Percentiles rank a stretch among this genome's conserved stretches.
These are phyloP conservation scores for Trichoderma oligosporum DNA, from an alignment of 2,329 filamentous ascomycete species.

Conservation along the genomic window DNA sequence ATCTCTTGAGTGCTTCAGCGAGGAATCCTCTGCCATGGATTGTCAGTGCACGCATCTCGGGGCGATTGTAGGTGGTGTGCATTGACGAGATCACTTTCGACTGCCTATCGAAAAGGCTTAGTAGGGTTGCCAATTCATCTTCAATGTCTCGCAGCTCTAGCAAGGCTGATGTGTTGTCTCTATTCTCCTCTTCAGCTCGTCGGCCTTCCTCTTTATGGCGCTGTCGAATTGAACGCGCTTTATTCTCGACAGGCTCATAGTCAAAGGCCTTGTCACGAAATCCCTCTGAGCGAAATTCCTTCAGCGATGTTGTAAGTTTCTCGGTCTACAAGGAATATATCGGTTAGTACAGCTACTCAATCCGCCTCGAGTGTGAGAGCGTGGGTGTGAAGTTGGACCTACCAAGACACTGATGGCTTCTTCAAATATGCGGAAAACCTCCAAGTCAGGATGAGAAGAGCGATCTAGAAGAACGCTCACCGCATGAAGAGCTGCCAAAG, in stretches of 20 bases:
- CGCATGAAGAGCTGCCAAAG: slow-evolving; percentile 58
- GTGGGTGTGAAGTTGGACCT: slow-evolving; percentile 25
- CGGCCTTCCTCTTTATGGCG: slow-evolving; percentile 40
- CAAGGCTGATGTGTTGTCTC: slow-evolving; percentile 59
- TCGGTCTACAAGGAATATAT: slow-evolving; percentile 49
- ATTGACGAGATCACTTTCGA: slow-evolving; percentile 47
- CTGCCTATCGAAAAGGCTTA: slow-evolving; percentile 57
- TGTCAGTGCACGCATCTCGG: slow-evolving; percentile 40
- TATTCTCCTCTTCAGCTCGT: slow-evolving; percentile 54
- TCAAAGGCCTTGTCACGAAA: slow-evolving; percentile 45
- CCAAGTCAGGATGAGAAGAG: slow-evolving; percentile 57
- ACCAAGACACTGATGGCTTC: slow-evolving; percentile 63
- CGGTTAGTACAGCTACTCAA: background rate
- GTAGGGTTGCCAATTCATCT: slow-evolving; percentile 57
- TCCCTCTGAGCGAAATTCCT: slow-evolving; percentile 56
- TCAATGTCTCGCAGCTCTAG: slow-evolving; percentile 62
- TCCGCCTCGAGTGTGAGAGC: background rate
- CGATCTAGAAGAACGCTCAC: slow-evolving; percentile 59
- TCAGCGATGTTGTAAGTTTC: slow-evolving; percentile 59
- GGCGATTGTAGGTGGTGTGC: slow-evolving; percentile 41
- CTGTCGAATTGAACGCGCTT: slow-evolving; percentile 38
- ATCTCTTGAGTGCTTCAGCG: slow-evolving; percentile 47
- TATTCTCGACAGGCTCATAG: slow-evolving; percentile 40
- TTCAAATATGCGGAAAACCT: slow-evolving; percentile 63
- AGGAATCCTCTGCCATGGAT: slow-evolving; percentile 50